Evolutionary conservation across 106 monocot genomes (phyloP), one percentile per base, ranked within the genome.

Genomic region (Ottelia alismoides): DNA sequence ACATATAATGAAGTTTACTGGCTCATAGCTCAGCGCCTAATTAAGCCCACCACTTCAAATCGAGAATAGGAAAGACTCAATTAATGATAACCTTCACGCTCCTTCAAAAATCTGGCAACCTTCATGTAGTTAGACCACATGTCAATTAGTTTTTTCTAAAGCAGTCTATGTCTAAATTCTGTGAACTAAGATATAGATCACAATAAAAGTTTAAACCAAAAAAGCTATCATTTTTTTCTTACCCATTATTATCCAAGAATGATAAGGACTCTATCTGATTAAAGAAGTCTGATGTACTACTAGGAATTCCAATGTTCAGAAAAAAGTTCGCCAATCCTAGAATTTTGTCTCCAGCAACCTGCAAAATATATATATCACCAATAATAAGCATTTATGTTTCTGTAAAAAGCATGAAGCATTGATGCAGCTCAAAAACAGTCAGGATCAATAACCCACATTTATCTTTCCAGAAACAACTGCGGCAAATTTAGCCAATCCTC

Each of bases 241-340:
- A 22, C 94, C 78, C 76, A 57, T 85, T 94, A 69, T 73, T 76
- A 52, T 94, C 94, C 65, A 94, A 65, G 71, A 40, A 71, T 56
- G 88, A 80, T 35, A 94, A 61, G 0, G 94, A 78, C 20, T 94
- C 84, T 31, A 96, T 71, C 68, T 88, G 94, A 61, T 82, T 60
- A 57, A 68, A 96, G 29, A 88, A 69, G 61, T 96, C 94, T 56
- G 71, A 78, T 17, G 71, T 24, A 46, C 53, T 85, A 48, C 88
- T 88, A 79, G 94, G 88, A 64, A 96, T 64, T 49, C 94, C 94
- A 20, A 85, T 65, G 43, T 76, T 79, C 2, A 96, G 75, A 48
- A 96, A 71, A 29, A 96, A 89, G 48, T 85, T 88, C 21, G 88
- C 88, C 66, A 96, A 67, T 5, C 94, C 94, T 53, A 85, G 62